Evolutionary conservation across 2,329 filamentous ascomycete genomes (phyloP).

Genomic region (Aquanectria penicillioides): DNA sequence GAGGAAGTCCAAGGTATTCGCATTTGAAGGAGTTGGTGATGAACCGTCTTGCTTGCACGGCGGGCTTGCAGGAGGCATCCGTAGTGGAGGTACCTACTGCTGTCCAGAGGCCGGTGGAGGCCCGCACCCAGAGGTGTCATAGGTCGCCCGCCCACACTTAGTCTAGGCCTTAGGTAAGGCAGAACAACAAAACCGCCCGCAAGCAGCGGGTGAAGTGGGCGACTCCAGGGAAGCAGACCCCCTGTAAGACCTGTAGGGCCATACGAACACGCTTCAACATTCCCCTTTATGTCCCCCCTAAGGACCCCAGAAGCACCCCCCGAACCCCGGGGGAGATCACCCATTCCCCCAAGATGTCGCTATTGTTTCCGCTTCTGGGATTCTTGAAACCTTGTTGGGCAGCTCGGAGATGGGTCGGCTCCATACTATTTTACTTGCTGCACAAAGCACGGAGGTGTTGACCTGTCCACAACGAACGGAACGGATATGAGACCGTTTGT

Average conservation of each 20-base stretch:
- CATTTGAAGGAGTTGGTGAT: slow-evolving; percentile 18
- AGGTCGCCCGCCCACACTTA: slow-evolving; percentile 7
- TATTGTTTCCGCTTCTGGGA: not conserved
- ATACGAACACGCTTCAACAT: not conserved
- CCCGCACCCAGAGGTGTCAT: slow-evolving; percentile 15
- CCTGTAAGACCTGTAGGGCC: not conserved
- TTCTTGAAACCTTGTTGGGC: slow-evolving; percentile 10
- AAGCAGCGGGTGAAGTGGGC: not conserved
- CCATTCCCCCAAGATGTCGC: no score
- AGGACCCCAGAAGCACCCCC: not conserved
- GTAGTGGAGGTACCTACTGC: slow-evolving; percentile 19
- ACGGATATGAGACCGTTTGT: slow-evolving; percentile 14
- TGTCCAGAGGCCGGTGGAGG: slow-evolving; percentile 11
- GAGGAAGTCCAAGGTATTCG: slow-evolving; percentile 8
- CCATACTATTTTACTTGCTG: slow-evolving; percentile 23
- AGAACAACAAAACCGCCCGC: slow-evolving; percentile 3
- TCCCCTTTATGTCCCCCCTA: not conserved
- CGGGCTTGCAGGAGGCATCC: slow-evolving; percentile 21
- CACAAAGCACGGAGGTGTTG: slow-evolving; percentile 10
- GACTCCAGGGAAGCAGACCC: slow-evolving; percentile 6
- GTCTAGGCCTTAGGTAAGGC: slow-evolving; percentile 19
- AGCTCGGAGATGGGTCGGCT: slow-evolving; percentile 23
- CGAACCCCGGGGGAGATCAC: slow-evolving; percentile 9
- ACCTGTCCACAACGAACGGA: slow-evolving; percentile 21
- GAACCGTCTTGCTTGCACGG: slow-evolving; percentile 14